Evolutionary conservation across 164 flowering plant genomes (phyloP).

Genomic region (Vitis labrusca): DNA sequence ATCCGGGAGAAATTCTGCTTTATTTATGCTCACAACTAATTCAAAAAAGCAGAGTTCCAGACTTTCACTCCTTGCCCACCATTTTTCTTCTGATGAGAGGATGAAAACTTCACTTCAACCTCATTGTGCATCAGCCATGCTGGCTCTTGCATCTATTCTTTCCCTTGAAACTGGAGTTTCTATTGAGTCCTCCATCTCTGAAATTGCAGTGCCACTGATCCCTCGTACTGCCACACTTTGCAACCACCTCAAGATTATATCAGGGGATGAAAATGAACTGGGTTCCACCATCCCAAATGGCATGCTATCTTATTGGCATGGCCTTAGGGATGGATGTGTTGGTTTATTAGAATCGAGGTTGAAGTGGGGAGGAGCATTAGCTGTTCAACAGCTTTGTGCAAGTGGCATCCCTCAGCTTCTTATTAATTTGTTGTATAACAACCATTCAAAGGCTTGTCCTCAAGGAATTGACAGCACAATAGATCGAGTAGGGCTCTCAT

Average conservation of each 20-base stretch:
- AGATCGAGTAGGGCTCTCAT: constrained; percentile 67
- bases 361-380: constrained; percentile 87
- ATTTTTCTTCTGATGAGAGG: constrained; percentile 63
- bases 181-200: constrained; percentile 57
- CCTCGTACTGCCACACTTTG: constrained; percentile 77
- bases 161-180: constrained; percentile 68
- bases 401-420: constrained; percentile 79
- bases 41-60: constrained; percentile 76
- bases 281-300: constrained; percentile 20
- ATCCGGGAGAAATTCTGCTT: constrained; percentile 71
- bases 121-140: constrained; percentile 78
- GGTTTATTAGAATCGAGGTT: constrained; percentile 79
- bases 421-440: constrained; percentile 48
- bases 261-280: constrained; percentile 33
- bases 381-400: constrained; percentile 84
- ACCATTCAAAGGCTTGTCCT: constrained; percentile 22
- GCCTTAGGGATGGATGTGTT: constrained; percentile 83
- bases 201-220: constrained; percentile 77
- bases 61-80: constrained; percentile 68
- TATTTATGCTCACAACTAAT: constrained; percentile 73
- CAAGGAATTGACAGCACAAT: constrained; percentile 29
- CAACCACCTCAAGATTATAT: constrained; percentile 50
- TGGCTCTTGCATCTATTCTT: constrained; percentile 85
- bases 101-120: constrained; percentile 47
- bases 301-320: constrained; percentile 80